These are phyloP conservation scores for Collybia sordida DNA, from an alignment of 768 basidiomycete species.

Conservation along the genomic window DNA sequence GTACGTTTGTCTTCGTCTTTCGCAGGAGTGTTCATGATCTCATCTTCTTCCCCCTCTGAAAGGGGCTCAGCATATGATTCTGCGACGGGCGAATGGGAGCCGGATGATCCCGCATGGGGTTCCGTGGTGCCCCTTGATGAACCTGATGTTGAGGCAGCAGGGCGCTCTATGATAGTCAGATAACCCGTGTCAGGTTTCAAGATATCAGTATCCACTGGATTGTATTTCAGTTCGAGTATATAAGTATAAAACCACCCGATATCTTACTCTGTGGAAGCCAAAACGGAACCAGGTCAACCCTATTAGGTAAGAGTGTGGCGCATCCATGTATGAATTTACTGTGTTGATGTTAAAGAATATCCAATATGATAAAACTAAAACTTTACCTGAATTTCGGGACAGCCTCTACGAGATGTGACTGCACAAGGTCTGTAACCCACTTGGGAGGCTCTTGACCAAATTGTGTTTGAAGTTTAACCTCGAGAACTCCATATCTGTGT, in stretches of 20 bases:
- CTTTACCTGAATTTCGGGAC: conserved; percentile 93
- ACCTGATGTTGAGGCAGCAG: conserved; percentile 37
- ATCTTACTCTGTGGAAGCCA: conserved; percentile 90
- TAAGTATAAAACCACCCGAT: too few relatives aligned
- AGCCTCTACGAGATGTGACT: conserved; percentile 93
- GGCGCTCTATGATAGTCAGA: conserved; percentile 73
- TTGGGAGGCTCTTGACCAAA: conserved; percentile 92
- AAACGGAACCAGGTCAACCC: conserved; percentile 96
- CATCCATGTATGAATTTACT: conserved; percentile 98
- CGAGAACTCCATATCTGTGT: conserved; percentile 82
- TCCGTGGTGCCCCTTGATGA: conserved; percentile 48
- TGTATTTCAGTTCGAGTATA: too few relatives aligned
- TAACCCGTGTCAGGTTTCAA: conserved; percentile 87
- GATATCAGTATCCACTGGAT: conserved; percentile 89
- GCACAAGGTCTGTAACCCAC: conserved; percentile 97
- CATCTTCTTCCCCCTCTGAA: conserved; percentile 94
- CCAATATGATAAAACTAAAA: background rate
- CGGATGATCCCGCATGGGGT: conserved; percentile 42
- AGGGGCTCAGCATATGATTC: conserved; percentile 79
- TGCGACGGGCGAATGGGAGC: conserved; percentile 41
- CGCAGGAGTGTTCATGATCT: conserved; percentile 62
- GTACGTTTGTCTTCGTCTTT: conserved; percentile 81
- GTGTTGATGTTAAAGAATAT: conserved; percentile 3
- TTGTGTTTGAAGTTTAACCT: conserved; percentile 97
- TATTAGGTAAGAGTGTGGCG: conserved; percentile 85